These are phyloP conservation scores for Sporothrix variecibatus DNA, from an alignment of 2,329 filamentous ascomycete species.

Conservation along the genomic window DNA sequence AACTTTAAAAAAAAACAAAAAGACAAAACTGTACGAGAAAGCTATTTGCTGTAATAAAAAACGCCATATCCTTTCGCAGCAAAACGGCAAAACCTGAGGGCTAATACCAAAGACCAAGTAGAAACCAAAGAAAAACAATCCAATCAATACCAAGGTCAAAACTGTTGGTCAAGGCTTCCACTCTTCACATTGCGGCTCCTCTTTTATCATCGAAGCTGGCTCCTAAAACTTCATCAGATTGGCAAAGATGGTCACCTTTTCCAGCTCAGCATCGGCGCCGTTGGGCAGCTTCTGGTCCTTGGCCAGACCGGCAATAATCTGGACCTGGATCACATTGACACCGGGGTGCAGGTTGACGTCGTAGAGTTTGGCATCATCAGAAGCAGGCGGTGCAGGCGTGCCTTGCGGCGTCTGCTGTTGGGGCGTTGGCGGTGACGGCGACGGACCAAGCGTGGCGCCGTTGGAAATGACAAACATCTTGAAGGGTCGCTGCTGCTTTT, in stretches of 20 bases:
- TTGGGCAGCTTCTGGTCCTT: constrained; percentile 58
- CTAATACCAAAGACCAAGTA: background rate
- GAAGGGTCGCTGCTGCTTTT: constrained; percentile 65
- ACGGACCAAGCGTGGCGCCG: constrained; percentile 58
- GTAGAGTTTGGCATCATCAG: constrained; percentile 60
- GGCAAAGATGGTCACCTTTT: constrained; percentile 75
- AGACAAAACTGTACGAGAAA: background rate
- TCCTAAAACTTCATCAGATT: constrained; percentile 62
- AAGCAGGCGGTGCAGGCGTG: background rate
- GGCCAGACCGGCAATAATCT: constrained; percentile 71
- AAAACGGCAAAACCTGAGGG: background rate
- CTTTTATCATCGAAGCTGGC: background rate
- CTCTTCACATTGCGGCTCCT: background rate
- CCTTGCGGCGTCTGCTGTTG: constrained; percentile 38
- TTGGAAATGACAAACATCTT: constrained; percentile 76
- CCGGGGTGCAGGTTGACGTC: constrained; percentile 72
- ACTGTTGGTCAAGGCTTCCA: background rate
- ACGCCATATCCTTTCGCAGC: background rate
- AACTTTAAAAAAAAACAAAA: background rate
- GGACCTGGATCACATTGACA: constrained; percentile 76
- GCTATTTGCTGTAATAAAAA: background rate
- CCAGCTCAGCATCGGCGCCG: constrained; percentile 69
- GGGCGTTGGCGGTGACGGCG: constrained; percentile 55
- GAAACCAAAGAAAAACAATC: background rate
- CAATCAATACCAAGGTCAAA: background rate